Evolutionary conservation across 768 basidiomycete species (phyloP).

Genomic region (Mycena metata): DNA sequence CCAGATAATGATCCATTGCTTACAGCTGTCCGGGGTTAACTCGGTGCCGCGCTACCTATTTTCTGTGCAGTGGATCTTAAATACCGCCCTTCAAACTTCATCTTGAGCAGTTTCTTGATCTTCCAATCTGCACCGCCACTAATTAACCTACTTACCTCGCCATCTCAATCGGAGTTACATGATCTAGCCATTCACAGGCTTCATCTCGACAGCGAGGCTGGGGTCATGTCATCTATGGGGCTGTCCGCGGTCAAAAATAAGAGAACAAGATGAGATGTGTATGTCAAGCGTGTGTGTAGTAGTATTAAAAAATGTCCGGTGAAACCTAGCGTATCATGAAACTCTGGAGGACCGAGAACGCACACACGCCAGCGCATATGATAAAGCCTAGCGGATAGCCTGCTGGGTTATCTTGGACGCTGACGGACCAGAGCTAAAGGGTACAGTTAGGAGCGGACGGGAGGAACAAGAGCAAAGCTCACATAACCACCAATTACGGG

Average conservation of each 20-base stretch:
- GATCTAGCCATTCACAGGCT: neutral
- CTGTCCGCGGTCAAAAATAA: constrained; percentile 14
- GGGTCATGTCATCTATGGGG: constrained; percentile 12
- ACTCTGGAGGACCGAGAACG: constrained; percentile 75
- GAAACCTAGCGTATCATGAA: constrained; percentile 74
- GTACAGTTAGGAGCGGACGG: constrained; percentile 16
- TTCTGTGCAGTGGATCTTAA: neutral
- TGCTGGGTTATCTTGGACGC: constrained; percentile 74
- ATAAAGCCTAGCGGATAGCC: constrained; percentile 86
- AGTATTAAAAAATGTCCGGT: constrained; percentile 8
- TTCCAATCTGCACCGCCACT: constrained; percentile 23
- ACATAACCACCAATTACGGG: constrained; percentile 90
- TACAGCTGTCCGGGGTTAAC: constrained; percentile 22
- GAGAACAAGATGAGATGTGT: neutral
- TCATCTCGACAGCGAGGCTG: neutral
- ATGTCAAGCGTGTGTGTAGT: neutral
- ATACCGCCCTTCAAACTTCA: neutral
- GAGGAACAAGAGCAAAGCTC: constrained; percentile 45
- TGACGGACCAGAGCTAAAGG: constrained; percentile 77
- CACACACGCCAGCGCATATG: constrained; percentile 72
- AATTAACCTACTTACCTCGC: constrained; percentile 15
- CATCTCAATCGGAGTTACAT: neutral
- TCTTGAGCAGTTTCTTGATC: neutral
- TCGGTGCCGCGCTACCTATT: neutral
- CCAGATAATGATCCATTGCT: constrained; percentile 26